Percentiles rank a stretch among this genome's conserved stretches.
Conservation (phyloP, 306 rosid genomes). For the cucumber (Cucumis sativus) region Cucumber_9930_V3 NC_026661.2:20662001-20662500, state of each 20-base stretch:
- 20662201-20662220: conserved; percentile 26
- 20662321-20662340: conserved; percentile 74
- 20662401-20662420: conserved; percentile 79
- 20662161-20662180: conserved; percentile 43
- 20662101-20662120: conserved; percentile 48
- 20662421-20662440: conserved; percentile 51
- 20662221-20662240: conserved; percentile 10
- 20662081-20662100: conserved; percentile 44
- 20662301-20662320: conserved; percentile 80
- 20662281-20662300: conserved; percentile 74
- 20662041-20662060: conserved; percentile 80
- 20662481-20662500: conserved; percentile 53
- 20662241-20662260: conserved; percentile 32
- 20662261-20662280: conserved; percentile 35
- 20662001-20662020: conserved; percentile 62
- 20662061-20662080: conserved; percentile 80
- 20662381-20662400: conserved; percentile 71
- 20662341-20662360: conserved; percentile 78
- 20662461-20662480: conserved; percentile 55
- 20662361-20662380: conserved; percentile 58
- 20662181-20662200: conserved; percentile 34
- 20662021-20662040: conserved; percentile 51
- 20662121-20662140: conserved; percentile 52
- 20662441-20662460: conserved; percentile 54
- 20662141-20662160: conserved; percentile 40